Base-by-base conservation (phyloP, 2,329 filamentous ascomycete species). In the Aspergillus sp. region DNA sequence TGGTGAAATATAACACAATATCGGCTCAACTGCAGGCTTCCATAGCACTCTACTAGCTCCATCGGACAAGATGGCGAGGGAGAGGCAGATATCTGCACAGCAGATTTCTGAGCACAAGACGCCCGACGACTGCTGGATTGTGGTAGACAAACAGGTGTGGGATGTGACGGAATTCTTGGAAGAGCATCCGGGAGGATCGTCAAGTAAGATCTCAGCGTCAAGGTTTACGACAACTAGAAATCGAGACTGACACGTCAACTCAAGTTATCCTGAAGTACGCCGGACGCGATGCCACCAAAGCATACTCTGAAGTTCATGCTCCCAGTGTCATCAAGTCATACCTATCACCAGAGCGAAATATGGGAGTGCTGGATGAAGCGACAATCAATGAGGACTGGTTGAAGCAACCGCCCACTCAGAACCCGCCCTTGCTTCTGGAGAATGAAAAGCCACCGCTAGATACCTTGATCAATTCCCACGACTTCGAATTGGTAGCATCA, bases 141-240 rank as follows among this genome's bases (percentile, higher is more conserved):
- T 89, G 17, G 83, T 91, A 21, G 84, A 90, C 71, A 83, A 83
- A 49, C 83, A 84, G 67, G 86, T 90, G 27, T 90, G 87, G 78
- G 86, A 91, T 71, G 75, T 91, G 48, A 88, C 85, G 23, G 81
- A 85, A 15, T 90, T 91, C 71, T 80, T 86, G 8, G 82, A 83
- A n/a, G 80, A 86, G 61, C 86, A 88, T 71, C 85, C 86, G 4
- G 86, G 86, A 30, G 86, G 86, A 21, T 76, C 84, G 51, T 80
- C 77, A 47, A 83, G 84, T 80, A 72, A 70, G 78, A 21, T 4
- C 25, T 2, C 25, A 8, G 25, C 25, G 25, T 27, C 25, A 27
- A 7, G 7, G 25, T 27, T 25, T 2, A 7, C 23, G 7, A 25
- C 7, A 8, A 25, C 23, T 30, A 30, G n/a, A n/a, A n/a, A n/a